Base-by-base conservation (phyloP, 768 basidiomycete genomes). In the Lactarius deliciosus region DNA sequence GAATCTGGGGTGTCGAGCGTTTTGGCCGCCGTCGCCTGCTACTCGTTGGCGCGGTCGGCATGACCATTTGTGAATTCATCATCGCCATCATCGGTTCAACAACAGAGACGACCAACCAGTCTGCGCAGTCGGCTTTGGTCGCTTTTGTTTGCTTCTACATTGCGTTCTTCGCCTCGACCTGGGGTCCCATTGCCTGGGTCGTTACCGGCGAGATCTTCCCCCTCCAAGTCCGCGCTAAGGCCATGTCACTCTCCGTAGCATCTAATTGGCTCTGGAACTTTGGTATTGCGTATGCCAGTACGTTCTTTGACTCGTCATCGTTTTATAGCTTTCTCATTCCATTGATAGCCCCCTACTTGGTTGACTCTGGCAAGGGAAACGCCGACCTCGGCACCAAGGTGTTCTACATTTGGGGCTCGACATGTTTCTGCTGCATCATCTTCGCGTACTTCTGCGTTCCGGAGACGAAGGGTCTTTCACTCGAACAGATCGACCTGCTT, bases 1-100 rank as follows among this genome's bases (percentile, higher is more conserved):
- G 82, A 1, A 81, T 84, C 70, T 68, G 82, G 72, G 90, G 85
- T 77, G 89, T 91, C 71, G 91, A 92, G 75, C 81, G 79, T 75
- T 91, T 89, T 88, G 91, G 91, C 65, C 88, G 90, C 47, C 82
- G 90, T 22, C 90, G 90, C 8, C 87, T 92, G 81, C 79, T 92
- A 2, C 78, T 92, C 64, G 77, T 76, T 59, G 90, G 88, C 34
- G 84, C 86, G 3, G 75, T 85, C 3, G 73, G 85, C 64, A 90
- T 92, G 91, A 81, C 85, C 71, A 69, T 94, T 72, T 95, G 92
- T 82, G 90, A 95, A 77, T 94, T 81, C 80, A 84, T 95, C 73
- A 82, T 92, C 70, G 89, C 85, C 71, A 87, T 89, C 77, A 75
- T 86, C 66, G 85, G 86, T 73, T 82, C 85, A 68, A 79, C 81